Evolutionary conservation across 192 early-diverging fungal genomes (phyloP).

Genomic region (Diversispora epigaea): DNA sequence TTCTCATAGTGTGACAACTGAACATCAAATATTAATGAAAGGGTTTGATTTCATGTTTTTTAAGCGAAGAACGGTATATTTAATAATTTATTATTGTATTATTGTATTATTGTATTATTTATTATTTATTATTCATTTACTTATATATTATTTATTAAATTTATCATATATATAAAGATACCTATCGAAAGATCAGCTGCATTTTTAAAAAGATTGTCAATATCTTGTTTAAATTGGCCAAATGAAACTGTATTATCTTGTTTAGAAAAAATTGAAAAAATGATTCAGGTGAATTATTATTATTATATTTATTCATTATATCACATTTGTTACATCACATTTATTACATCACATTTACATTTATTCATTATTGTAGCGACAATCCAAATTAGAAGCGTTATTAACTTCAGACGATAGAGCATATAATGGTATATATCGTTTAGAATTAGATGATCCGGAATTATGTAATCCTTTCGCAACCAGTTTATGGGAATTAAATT

Average conservation of each 20-base stretch:
- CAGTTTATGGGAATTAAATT: slow-evolving; percentile 81
- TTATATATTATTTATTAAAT: not conserved
- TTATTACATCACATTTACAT: not conserved
- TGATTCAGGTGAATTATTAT: slow-evolving; percentile 53
- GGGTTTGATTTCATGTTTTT: slow-evolving; percentile 88
- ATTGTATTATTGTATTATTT: not conserved
- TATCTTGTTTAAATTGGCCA: slow-evolving; percentile 72
- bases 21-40: slow-evolving; percentile 77
- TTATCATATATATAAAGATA: slow-evolving; percentile 58
- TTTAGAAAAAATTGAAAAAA: slow-evolving; percentile 60
- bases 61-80: slow-evolving; percentile 58
- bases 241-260: slow-evolving; percentile 69
- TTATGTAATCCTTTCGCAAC: slow-evolving; percentile 94
- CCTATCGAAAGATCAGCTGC: slow-evolving; percentile 81
- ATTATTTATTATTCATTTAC: not conserved
- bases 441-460: slow-evolving; percentile 85
- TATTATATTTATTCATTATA: not conserved
- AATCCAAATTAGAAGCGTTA: slow-evolving; percentile 53
- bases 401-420: slow-evolving; percentile 54
- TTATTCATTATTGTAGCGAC: slow-evolving; percentile 41
- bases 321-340: not conserved
- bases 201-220: slow-evolving; percentile 82
- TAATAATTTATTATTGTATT: not conserved
- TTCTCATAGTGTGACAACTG: slow-evolving; percentile 58
- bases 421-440: slow-evolving; percentile 76